phyloP scores from a whole-genome alignment of 768 basidiomycete species.

The Gelatoporia subvermispora region DNA sequence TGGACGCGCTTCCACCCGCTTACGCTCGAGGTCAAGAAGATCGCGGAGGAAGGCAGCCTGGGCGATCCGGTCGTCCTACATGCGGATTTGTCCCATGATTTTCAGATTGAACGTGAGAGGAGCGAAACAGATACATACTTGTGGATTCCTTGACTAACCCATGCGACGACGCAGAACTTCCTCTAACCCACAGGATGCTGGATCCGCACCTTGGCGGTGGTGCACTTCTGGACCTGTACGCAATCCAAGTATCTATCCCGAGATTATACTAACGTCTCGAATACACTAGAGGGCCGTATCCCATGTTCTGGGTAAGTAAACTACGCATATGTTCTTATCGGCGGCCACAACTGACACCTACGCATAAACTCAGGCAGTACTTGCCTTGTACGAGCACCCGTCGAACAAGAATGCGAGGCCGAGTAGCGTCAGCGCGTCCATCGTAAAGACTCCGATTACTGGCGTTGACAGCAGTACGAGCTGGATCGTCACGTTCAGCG shows the following conservation, averaged over 20 bases:
- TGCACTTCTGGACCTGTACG: conserved; percentile 74
- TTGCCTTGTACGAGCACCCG: conserved; percentile 75
- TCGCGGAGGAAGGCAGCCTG: conserved; percentile 58
- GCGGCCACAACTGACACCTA: not conserved
- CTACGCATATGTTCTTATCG: too few relatives aligned
- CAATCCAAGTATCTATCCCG: not conserved
- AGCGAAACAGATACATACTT: not conserved
- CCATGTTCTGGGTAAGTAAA: conserved; percentile 66
- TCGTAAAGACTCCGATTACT: conserved; percentile 74
- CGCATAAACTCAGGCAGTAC: conserved; percentile 51
- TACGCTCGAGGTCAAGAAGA: conserved; percentile 54
- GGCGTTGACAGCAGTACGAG: conserved; percentile 76
- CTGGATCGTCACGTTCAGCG: conserved; percentile 66
- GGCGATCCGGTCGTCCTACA: conserved; percentile 63
- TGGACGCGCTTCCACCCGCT: conserved; percentile 85
- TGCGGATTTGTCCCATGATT: conserved; percentile 75
- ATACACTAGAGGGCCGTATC: conserved; percentile 66
- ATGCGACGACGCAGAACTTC: conserved; percentile 53
- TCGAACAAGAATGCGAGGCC: conserved; percentile 59
- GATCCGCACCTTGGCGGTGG: conserved; percentile 80
- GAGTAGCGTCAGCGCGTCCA: conserved; percentile 56
- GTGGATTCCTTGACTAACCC: not conserved
- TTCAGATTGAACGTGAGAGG: conserved; percentile 56
- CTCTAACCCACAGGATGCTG: conserved; percentile 68
- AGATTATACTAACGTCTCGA: too few relatives aligned